A percentile compares a stretch with the other conserved stretches of the same genome.
Evolutionary conservation across 805 yeast genomes (phyloP).

Genomic region (Cyberlindnera maclurae): DNA sequence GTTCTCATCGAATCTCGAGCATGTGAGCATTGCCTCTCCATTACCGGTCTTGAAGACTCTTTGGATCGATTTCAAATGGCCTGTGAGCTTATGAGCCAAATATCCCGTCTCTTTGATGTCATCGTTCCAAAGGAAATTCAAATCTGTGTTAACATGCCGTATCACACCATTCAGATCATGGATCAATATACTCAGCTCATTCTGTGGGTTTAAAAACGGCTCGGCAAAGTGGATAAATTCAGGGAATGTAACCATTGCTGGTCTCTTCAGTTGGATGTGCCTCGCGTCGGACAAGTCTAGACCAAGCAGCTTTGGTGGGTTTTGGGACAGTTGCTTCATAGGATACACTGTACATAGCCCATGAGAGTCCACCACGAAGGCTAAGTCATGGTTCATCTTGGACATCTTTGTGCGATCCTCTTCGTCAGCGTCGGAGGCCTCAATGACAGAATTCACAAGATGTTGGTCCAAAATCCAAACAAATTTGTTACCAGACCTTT

Average conservation of each 20-base stretch:
- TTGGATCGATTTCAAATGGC: constrained; percentile 78
- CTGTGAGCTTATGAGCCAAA: constrained; percentile 60
- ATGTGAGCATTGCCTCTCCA: constrained; percentile 53
- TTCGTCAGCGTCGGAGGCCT: constrained; percentile 5
- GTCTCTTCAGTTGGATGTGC: constrained; percentile 17
- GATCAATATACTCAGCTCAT: constrained; percentile 33
- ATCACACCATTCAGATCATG: constrained; percentile 39
- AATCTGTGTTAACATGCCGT: constrained; percentile 27
- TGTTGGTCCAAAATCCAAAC: constrained; percentile 36
- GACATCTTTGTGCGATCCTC: constrained; percentile 20
- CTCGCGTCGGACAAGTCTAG: constrained; percentile 2
- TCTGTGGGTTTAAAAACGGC: constrained; percentile 13
- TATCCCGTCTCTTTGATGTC: constrained; percentile 15
- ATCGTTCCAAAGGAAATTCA: constrained; percentile 16
- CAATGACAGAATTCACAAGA: constrained; percentile 25
- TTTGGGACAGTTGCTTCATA: constrained; percentile 41
- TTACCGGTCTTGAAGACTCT: constrained; percentile 58
- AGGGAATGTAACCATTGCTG: constrained; percentile 27
- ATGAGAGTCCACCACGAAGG: constrained; percentile 31
- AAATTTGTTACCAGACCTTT: constrained; percentile 20
- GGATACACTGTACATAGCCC: constrained; percentile 40
- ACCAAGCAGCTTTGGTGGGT: constrained; percentile 43
- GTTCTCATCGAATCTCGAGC: constrained; percentile 56
- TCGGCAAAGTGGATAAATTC: constrained; percentile 31
- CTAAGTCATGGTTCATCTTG: constrained; percentile 29